Percentiles rank a stretch among this genome's conserved stretches.
These are phyloP conservation scores for Ambrosiella cleistominuta DNA, from an alignment of 2,329 filamentous ascomycete species.

Conservation along the genomic window DNA sequence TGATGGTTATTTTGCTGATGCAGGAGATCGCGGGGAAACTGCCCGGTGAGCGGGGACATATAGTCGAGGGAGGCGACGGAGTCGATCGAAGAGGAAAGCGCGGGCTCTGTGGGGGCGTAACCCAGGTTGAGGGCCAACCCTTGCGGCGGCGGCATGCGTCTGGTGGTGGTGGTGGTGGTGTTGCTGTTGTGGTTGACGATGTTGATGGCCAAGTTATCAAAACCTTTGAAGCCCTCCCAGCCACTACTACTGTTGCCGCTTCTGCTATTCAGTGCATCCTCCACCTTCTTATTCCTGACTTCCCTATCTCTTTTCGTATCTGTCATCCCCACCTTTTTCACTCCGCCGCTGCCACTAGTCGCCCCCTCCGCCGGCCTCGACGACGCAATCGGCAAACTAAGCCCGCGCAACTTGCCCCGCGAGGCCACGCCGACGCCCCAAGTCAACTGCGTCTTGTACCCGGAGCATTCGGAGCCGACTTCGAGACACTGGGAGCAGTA, in stretches of 20 bases:
- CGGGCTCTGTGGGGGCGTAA: constrained; percentile 11
- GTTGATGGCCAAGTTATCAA: background rate
- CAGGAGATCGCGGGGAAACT: constrained; percentile 23
- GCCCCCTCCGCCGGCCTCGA: constrained; percentile 18
- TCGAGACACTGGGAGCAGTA: constrained; percentile 94
- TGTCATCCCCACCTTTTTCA: constrained; percentile 26
- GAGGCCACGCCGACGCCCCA: constrained; percentile 95
- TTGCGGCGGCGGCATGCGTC: constrained; percentile 23
- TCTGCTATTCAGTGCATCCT: too few species aligned
- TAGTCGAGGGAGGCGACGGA: constrained; percentile 43
- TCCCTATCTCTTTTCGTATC: too few species aligned
- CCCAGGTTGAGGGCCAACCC: constrained; percentile 27
- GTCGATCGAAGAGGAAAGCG: constrained; percentile 37
- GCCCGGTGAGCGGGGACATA: constrained; percentile 40
- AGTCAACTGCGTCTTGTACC: constrained; percentile 90
- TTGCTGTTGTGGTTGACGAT: constrained; percentile 22
- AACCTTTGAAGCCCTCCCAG: too few species aligned
- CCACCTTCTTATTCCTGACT: too few species aligned
- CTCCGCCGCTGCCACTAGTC: constrained; percentile 21
- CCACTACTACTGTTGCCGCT: too few species aligned
- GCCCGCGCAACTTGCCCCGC: constrained; percentile 78
- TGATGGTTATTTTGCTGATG: background rate
- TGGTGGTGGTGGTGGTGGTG: constrained; percentile 21
- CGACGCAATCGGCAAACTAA: constrained; percentile 57
- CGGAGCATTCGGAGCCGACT: constrained; percentile 78